Conservation (phyloP, 352 stramenopile genomes). For the Globisporangium apiculatum region DNA sequence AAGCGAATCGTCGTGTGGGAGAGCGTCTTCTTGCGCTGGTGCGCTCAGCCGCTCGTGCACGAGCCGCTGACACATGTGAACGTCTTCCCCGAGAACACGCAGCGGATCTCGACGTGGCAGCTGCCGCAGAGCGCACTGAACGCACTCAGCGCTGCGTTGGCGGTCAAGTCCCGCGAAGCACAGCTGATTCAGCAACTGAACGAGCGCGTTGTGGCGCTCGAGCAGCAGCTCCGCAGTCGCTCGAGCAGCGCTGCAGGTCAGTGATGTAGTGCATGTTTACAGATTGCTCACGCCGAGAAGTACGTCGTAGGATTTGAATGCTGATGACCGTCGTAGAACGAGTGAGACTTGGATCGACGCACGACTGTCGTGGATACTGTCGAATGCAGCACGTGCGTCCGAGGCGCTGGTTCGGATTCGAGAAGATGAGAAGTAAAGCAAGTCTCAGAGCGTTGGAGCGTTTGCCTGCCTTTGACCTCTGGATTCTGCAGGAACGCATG, state of each 20-base stretch:
- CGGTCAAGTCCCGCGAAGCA: slow-evolving; percentile 32
- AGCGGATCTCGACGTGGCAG: slow-evolving; percentile 59
- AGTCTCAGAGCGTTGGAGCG: too few relatives aligned
- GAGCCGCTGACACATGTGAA: slow-evolving; percentile 26
- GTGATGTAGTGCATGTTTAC: background rate
- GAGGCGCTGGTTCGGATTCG: too few relatives aligned
- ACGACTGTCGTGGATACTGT: too few relatives aligned
- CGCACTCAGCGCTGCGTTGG: slow-evolving; percentile 36
- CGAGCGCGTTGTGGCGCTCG: slow-evolving; percentile 27
- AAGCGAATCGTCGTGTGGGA: slow-evolving; percentile 64
- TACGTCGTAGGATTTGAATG: too few relatives aligned
- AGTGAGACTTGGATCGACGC: too few relatives aligned
- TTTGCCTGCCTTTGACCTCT: too few relatives aligned
- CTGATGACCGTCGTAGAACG: too few relatives aligned
- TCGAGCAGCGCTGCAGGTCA: background rate
- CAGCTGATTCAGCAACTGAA: slow-evolving; percentile 35
- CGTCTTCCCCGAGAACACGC: slow-evolving; percentile 53
- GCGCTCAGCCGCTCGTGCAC: slow-evolving; percentile 48
- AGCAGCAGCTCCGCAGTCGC: slow-evolving; percentile 14
- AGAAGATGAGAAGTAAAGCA: too few relatives aligned
- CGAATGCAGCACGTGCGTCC: too few relatives aligned
- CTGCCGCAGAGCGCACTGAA: slow-evolving; percentile 44
- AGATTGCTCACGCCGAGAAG: background rate
- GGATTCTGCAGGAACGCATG: too few relatives aligned
- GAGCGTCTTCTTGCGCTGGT: slow-evolving; percentile 70